phyloP scores from a whole-genome alignment of 768 basidiomycete genomes.

The Pleurotus giganteus region DNA sequence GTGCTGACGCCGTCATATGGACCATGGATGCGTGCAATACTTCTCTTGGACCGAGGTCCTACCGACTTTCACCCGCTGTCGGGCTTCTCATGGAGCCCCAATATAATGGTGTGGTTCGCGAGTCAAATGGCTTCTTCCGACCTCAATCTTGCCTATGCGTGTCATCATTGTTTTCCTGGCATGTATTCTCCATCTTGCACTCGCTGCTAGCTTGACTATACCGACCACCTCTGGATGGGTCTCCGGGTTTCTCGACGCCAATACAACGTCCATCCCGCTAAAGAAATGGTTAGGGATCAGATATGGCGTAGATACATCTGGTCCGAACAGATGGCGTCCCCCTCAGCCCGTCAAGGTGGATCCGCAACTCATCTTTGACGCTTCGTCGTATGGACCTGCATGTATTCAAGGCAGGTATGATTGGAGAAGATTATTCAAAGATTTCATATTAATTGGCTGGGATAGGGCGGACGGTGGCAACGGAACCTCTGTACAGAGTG shows the following conservation, averaged over 20 bases:
- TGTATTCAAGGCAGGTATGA: conserved; percentile 30
- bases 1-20: too few relatives aligned
- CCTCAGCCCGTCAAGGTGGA: conserved; percentile 19
- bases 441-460: background rate
- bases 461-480: conserved; percentile 29
- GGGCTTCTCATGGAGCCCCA: background rate
- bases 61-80: background rate
- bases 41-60: background rate
- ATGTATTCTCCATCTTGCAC: background rate
- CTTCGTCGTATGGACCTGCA: conserved; percentile 29
- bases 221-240: conserved; percentile 25
- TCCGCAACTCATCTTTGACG: conserved; percentile 20
- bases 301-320: conserved; percentile 28
- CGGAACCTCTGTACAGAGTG: conserved; percentile 31
- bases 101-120: background rate
- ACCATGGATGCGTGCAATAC: too few relatives aligned
- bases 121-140: too few relatives aligned
- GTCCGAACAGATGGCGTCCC: conserved; percentile 27
- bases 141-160: background rate
- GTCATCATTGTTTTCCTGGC: background rate
- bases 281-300: conserved; percentile 30
- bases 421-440: too few relatives aligned
- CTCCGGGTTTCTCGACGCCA: conserved; percentile 23
- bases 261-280: conserved; percentile 19
- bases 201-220: conserved; percentile 3